phyloP scores from a whole-genome alignment of 306 rosid genomes.

The Trifolium pratense region DNA sequence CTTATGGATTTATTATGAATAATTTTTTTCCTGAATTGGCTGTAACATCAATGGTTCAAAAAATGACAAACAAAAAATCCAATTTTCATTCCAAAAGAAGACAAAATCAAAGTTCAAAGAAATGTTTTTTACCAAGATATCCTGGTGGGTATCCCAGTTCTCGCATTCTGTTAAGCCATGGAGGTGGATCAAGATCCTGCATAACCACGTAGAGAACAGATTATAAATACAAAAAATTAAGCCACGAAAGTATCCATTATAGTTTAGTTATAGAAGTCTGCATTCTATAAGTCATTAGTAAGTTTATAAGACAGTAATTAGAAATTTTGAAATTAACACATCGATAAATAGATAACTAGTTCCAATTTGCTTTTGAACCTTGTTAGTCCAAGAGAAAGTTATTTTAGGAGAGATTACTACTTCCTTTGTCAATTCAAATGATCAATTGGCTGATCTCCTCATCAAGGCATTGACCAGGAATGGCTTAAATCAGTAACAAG shows the following conservation, averaged over 20 bases:
- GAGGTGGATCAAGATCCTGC: constrained; percentile 99
- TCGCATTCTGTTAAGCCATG: constrained; percentile 97
- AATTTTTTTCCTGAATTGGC: not conserved
- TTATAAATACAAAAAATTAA: not conserved
- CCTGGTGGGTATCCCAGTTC: constrained; percentile 98
- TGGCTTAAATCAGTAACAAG: not conserved
- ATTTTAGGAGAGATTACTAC: not conserved
- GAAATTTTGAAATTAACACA: not conserved
- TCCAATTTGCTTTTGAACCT: constrained; percentile 9
- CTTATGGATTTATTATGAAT: not conserved
- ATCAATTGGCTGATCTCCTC: not conserved
- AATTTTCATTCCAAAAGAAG: constrained; percentile 18
- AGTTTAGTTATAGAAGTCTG: constrained; percentile 15
- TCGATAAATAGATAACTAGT: not conserved
- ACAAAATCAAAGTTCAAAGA: constrained; percentile 29
- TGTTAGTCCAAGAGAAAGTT: not conserved
- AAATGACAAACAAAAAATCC: not conserved
- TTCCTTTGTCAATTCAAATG: not conserved
- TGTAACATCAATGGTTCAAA: constrained; percentile 6
- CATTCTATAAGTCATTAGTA: constrained; percentile 9
- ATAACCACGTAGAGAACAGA: constrained; percentile 16
- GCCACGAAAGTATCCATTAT: not conserved
- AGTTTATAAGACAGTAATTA: constrained; percentile 4
- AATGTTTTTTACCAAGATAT: constrained; percentile 74
- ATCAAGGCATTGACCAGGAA: not conserved